phyloP scores from a whole-genome alignment of 805 yeast genomes.

The Schwanniomyces polymorphus region DNA sequence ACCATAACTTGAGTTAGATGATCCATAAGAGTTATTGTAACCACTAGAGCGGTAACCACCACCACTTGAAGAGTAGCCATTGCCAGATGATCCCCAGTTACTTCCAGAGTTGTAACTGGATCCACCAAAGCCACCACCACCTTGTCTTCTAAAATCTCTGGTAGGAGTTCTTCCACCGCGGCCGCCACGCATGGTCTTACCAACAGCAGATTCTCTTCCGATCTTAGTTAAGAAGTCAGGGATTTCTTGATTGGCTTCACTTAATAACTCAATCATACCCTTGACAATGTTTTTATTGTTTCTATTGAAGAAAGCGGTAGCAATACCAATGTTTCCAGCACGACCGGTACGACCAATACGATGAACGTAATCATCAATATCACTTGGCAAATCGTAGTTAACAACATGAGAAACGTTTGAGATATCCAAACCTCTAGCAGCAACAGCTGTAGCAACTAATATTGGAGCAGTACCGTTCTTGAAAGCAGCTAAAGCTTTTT shows the following conservation, averaged over 20 bases:
- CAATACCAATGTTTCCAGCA: slow-evolving; percentile 99
- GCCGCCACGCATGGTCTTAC: slow-evolving; percentile 39
- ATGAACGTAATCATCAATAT: slow-evolving; percentile 98
- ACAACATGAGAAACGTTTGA: slow-evolving; percentile 98
- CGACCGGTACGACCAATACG: slow-evolving; percentile 99
- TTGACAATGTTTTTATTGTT: slow-evolving; percentile 86
- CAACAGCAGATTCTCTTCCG: slow-evolving; percentile 68
- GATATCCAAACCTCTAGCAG: slow-evolving; percentile 99
- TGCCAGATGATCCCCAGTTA: slow-evolving; percentile 17
- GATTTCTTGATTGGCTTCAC: slow-evolving; percentile 97
- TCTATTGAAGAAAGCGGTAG: slow-evolving; percentile 98
- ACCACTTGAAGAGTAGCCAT: slow-evolving; percentile 12
- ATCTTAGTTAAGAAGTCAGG: slow-evolving; percentile 84
- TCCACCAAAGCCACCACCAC: slow-evolving; percentile 30
- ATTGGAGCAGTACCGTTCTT: slow-evolving; percentile 90
- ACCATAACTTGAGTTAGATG: slow-evolving; percentile 27
- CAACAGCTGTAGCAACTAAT: slow-evolving; percentile 98
- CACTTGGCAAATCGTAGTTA: slow-evolving; percentile 95
- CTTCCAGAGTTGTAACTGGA: slow-evolving; percentile 16
- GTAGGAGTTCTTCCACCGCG: slow-evolving; percentile 51
- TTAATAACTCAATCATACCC: slow-evolving; percentile 80
- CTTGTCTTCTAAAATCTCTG: slow-evolving; percentile 55
- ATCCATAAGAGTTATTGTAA: slow-evolving; percentile 19
- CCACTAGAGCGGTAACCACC: slow-evolving; percentile 15
- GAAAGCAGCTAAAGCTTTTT: slow-evolving; percentile 92